Conservation (phyloP, 768 basidiomycete genomes). For the Boletus vinaceobasis region DNA sequence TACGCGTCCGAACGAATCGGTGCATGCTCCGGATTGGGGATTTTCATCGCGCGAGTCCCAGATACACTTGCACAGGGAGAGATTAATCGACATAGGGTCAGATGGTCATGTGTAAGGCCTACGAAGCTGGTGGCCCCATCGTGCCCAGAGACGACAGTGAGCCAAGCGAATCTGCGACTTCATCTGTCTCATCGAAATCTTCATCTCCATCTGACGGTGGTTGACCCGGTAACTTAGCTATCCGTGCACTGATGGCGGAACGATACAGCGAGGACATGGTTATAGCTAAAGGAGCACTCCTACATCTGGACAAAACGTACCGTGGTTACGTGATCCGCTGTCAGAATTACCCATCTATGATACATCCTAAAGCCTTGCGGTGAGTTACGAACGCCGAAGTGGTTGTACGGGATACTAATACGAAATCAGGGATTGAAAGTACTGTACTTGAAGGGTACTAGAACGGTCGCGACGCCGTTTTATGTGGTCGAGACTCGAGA, state of each 20-base stretch:
- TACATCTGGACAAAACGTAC: neutral
- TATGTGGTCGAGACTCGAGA: neutral
- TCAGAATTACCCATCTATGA: too few relatives aligned
- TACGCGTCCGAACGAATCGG: conserved; percentile 66
- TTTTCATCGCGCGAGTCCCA: conserved; percentile 26
- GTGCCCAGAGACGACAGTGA: conserved; percentile 47
- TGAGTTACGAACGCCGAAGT: too few relatives aligned
- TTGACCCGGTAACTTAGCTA: conserved; percentile 69
- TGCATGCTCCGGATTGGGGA: conserved; percentile 59
- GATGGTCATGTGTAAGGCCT: conserved; percentile 32
- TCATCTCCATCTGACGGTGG: conserved; percentile 44
- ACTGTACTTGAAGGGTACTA: too few relatives aligned
- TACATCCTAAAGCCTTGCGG: too few relatives aligned
- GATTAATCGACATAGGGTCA: conserved; percentile 11
- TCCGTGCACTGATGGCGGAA: conserved; percentile 70
- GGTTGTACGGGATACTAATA: too few relatives aligned
- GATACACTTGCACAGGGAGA: conserved; percentile 26
- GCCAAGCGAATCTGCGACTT: conserved; percentile 56
- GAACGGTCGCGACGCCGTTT: too few relatives aligned
- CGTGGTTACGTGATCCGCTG: conserved; percentile 4
- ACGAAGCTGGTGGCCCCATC: conserved; percentile 63
- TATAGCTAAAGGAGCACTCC: neutral
- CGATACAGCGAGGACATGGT: conserved; percentile 71
- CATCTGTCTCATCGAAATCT: conserved; percentile 40
- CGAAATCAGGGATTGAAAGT: neutral